A percentile compares a stretch with the other conserved stretches of the same genome.
These are phyloP conservation scores for Candida dubliniensis DNA, from an alignment of 1,139 yeast species.

Conservation along the genomic window DNA sequence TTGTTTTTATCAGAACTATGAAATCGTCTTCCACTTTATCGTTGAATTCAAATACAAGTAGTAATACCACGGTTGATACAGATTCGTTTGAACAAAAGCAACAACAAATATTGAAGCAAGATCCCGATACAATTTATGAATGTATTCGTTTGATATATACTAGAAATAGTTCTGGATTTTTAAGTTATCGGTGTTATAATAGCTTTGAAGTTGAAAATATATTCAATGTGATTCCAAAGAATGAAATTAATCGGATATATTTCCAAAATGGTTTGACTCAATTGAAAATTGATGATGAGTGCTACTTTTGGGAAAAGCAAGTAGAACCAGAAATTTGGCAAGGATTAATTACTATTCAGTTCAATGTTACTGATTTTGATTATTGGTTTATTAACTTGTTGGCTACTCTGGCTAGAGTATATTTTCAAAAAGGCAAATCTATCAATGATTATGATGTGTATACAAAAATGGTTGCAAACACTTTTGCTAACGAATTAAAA, in stretches of 20 bases:
- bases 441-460: conserved; percentile 7
- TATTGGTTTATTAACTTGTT: conserved; percentile 35
- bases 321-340: conserved; percentile 8
- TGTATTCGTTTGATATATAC: conserved; percentile 32
- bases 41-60: conserved; percentile 12
- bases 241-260: conserved; percentile 5
- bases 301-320: conserved; percentile 22
- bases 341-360: conserved; percentile 31
- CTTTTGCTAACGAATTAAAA: conserved; percentile 46
- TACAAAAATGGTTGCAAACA: conserved; percentile 23
- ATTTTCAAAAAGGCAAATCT: conserved; percentile 5
- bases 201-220: conserved; percentile 5
- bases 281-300: conserved; percentile 10
- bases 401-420: conserved; percentile 16
- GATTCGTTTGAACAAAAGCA: conserved; percentile 4
- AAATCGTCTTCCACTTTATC: conserved; percentile 14
- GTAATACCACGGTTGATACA: conserved; percentile 11
- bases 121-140: conserved; percentile 28
- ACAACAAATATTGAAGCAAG: background rate
- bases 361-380: conserved; percentile 27
- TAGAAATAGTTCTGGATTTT: conserved; percentile 16
- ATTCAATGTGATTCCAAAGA: conserved; percentile 5
- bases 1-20: conserved; percentile 6
- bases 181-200: conserved; percentile 13
- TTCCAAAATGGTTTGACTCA: conserved; percentile 13